A percentile compares a stretch with the other conserved stretches of the same genome.
These are phyloP conservation scores for Aspergillus leporis DNA, from an alignment of 495 filamentous ascomycete genomes.

Conservation along the genomic window DNA sequence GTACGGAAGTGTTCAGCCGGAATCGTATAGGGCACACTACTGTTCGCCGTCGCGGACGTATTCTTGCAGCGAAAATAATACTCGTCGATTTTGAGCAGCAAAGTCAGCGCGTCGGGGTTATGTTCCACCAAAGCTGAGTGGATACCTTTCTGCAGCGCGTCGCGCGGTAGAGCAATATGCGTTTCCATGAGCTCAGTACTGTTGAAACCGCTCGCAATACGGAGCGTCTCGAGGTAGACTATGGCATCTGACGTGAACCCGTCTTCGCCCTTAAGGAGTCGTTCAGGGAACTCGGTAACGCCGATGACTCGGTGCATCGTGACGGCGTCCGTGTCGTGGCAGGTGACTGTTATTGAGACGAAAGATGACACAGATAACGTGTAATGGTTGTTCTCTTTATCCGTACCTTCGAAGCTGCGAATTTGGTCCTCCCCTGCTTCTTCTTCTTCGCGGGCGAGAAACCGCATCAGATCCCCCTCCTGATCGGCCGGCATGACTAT, in stretches of 20 bases:
- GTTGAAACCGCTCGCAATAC: slow-evolving; percentile 30
- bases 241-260: slow-evolving; percentile 11
- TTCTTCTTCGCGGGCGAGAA: slow-evolving; percentile 25
- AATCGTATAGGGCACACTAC: slow-evolving; percentile 22
- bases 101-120: slow-evolving; percentile 31
- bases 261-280: slow-evolving; percentile 12
- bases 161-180: slow-evolving; percentile 24
- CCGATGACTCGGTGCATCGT: slow-evolving; percentile 20
- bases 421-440: not conserved
- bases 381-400: slow-evolving; percentile 15
- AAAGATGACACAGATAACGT: slow-evolving; percentile 27
- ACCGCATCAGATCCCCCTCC: slow-evolving; percentile 21
- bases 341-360: slow-evolving; percentile 20
- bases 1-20: slow-evolving; percentile 34
- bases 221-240: slow-evolving; percentile 37
- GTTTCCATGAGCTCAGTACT: slow-evolving; percentile 3
- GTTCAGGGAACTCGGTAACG: slow-evolving; percentile 26
- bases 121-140: slow-evolving; percentile 30
- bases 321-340: slow-evolving; percentile 8
- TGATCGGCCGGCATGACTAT: slow-evolving; percentile 26
- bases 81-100: slow-evolving; percentile 45
- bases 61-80: slow-evolving; percentile 27
- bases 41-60: not conserved
- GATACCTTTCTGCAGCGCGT: slow-evolving; percentile 38
- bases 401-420: slow-evolving; percentile 21